Conservation (phyloP, 108 stramenopile genomes). For the Skeletonema grethae region DNA sequence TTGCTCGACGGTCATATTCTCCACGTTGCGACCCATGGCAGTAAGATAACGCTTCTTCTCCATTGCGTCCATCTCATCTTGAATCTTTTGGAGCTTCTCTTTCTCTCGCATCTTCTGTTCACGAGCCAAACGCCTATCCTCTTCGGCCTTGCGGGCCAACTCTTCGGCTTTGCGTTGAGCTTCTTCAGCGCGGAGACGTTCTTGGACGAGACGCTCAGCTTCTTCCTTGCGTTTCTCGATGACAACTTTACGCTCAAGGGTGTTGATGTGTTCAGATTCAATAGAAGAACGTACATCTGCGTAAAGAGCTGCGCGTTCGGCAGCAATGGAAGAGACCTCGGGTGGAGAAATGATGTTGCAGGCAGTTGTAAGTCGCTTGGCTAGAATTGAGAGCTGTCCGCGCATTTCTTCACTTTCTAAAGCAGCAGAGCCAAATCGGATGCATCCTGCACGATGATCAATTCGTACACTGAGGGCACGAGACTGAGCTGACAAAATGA, state of each 20-base stretch:
- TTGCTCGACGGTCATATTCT: conserved; percentile 87
- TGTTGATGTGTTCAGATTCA: conserved; percentile 71
- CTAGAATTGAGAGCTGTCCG: conserved; percentile 73
- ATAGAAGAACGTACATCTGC: conserved; percentile 63
- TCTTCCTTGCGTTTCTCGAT: conserved; percentile 95
- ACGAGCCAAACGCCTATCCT: conserved; percentile 75
- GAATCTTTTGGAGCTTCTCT: conserved; percentile 89
- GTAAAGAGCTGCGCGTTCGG: conserved; percentile 58
- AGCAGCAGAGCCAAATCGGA: conserved; percentile 84
- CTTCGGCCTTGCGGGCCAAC: conserved; percentile 84
- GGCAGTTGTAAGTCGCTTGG: conserved; percentile 66
- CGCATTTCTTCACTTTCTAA: conserved; percentile 81
- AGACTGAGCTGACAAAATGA: conserved; percentile 79
- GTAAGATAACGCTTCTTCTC: conserved; percentile 74
- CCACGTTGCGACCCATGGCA: conserved; percentile 86
- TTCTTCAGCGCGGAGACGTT: conserved; percentile 69
- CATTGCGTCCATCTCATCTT: conserved; percentile 86
- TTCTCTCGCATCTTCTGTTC: conserved; percentile 84
- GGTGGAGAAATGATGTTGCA: conserved; percentile 52
- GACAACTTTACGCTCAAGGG: conserved; percentile 82
- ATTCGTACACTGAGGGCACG: conserved; percentile 70
- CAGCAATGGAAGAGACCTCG: conserved; percentile 33
- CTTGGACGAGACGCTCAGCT: conserved; percentile 78
- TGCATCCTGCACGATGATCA: conserved; percentile 88
- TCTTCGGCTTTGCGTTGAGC: conserved; percentile 74